A percentile compares a stretch with the other conserved stretches of the same genome.
These are phyloP conservation scores for Skeletonema tropicum DNA, from an alignment of 108 stramenopile genomes.

Conservation along the genomic window DNA sequence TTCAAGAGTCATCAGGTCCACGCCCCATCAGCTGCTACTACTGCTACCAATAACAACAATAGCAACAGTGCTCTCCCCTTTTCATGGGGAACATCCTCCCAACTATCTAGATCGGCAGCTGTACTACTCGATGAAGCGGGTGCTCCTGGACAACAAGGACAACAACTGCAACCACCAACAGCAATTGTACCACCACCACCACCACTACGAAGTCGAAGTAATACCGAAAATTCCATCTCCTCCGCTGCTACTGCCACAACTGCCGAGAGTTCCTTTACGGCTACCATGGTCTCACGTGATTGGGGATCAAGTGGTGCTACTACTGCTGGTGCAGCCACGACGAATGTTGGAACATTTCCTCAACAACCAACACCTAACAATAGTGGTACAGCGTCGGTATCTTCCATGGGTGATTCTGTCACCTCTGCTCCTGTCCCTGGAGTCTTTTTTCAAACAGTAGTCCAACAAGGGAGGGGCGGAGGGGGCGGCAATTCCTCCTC, in stretches of 20 bases:
- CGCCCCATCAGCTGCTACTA: background rate
- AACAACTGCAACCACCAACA: too few relatives aligned
- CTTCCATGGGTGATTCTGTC: conserved; percentile 1
- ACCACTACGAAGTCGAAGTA: too few relatives aligned
- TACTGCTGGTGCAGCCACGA: background rate
- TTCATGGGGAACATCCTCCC: conserved; percentile 1
- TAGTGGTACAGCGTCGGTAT: conserved; percentile 1
- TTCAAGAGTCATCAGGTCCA: conserved; percentile 6
- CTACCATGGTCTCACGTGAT: conserved; percentile 40
- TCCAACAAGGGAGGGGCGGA: too few relatives aligned
- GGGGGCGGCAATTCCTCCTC: background rate
- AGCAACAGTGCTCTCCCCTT: conserved; percentile 6
- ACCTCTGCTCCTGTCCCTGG: conserved; percentile 2
- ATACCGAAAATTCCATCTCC: conserved; percentile 15
- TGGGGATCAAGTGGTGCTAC: conserved; percentile 11
- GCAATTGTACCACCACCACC: too few relatives aligned
- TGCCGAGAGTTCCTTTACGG: conserved; percentile 25
- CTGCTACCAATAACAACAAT: background rate
- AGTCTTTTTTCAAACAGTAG: conserved; percentile 4
- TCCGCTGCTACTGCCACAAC: conserved; percentile 39
- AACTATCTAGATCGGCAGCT: conserved; percentile 23
- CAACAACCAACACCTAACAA: background rate
- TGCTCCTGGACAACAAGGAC: background rate
- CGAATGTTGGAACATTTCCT: background rate
- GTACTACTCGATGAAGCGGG: conserved; percentile 20